A percentile compares a stretch with the other conserved stretches of the same genome.
These are phyloP conservation scores for Quercus aquifolioides DNA, from an alignment of 306 rosid genomes.

Conservation along the genomic window DNA sequence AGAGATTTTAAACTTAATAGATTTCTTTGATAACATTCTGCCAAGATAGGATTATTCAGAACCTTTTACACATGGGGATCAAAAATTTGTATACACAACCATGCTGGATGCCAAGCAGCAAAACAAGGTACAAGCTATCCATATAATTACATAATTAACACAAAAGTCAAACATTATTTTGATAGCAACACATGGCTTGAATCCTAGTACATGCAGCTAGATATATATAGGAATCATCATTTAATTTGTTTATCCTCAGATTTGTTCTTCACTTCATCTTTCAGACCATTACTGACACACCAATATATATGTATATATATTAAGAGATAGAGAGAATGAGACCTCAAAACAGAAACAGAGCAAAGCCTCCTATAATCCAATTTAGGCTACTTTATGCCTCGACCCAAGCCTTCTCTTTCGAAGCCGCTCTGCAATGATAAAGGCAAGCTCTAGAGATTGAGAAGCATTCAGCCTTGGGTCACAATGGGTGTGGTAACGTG, in stretches of 20 bases:
- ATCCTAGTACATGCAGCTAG: background rate
- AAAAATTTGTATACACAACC: too few species aligned
- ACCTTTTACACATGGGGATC: too few species aligned
- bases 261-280: background rate
- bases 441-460: conserved; percentile 39
- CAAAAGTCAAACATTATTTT: background rate
- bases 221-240: background rate
- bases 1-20: too few species aligned
- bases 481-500: conserved; percentile 39
- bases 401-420: conserved; percentile 24
- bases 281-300: background rate
- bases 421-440: conserved; percentile 38
- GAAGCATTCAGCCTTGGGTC: conserved; percentile 45
- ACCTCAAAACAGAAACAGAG: background rate
- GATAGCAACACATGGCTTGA: background rate
- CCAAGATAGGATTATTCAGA: too few species aligned
- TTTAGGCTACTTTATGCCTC: background rate
- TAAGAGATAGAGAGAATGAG: background rate
- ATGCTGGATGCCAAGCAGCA: too few species aligned
- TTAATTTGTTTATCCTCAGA: background rate
- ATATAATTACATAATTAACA: background rate
- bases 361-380: background rate
- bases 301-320: background rate
- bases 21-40: too few species aligned
- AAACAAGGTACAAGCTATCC: too few species aligned